Evolutionary conservation across 768 basidiomycete species (phyloP).

Genomic region (Lyophyllum shimeji): DNA sequence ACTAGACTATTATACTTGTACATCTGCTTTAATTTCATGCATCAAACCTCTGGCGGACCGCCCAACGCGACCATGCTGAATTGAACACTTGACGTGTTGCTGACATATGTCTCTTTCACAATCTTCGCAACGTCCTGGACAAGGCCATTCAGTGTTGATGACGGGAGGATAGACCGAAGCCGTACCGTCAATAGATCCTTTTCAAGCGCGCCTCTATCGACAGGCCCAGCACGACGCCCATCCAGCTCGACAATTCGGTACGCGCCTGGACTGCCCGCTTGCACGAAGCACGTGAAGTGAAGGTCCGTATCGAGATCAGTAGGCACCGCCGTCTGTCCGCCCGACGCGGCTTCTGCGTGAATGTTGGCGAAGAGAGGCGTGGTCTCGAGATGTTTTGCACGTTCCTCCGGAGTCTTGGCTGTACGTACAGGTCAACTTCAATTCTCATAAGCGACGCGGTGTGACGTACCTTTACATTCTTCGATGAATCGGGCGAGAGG

Average conservation of each 20-base stretch:
- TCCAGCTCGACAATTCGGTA: conserved; percentile 77
- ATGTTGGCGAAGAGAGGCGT: conserved; percentile 77
- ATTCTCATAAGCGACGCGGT: background rate
- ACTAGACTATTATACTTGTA: conserved; percentile 14
- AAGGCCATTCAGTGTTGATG: background rate
- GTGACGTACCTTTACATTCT: conserved; percentile 51
- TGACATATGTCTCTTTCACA: conserved; percentile 60
- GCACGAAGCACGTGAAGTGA: conserved; percentile 88
- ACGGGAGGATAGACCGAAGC: conserved; percentile 5
- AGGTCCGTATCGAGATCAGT: conserved; percentile 67
- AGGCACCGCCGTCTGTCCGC: conserved; percentile 71
- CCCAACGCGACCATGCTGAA: conserved; percentile 71
- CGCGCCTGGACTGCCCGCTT: conserved; percentile 41
- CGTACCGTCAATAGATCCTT: conserved; percentile 55
- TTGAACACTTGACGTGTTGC: conserved; percentile 48
- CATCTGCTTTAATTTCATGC: background rate
- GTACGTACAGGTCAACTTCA: background rate
- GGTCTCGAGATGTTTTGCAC: conserved; percentile 73
- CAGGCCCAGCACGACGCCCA: conserved; percentile 72
- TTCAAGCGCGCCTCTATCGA: conserved; percentile 71
- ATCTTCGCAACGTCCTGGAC: conserved; percentile 63
- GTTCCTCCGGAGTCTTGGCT: conserved; percentile 72
- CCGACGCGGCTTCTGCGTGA: conserved; percentile 66
- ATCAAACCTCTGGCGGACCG: conserved; percentile 4
- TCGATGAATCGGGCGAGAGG: conserved; percentile 68